Evolutionary conservation across 2,329 filamentous ascomycete genomes (phyloP).

Genomic region (Cryphonectria naterciae): DNA sequence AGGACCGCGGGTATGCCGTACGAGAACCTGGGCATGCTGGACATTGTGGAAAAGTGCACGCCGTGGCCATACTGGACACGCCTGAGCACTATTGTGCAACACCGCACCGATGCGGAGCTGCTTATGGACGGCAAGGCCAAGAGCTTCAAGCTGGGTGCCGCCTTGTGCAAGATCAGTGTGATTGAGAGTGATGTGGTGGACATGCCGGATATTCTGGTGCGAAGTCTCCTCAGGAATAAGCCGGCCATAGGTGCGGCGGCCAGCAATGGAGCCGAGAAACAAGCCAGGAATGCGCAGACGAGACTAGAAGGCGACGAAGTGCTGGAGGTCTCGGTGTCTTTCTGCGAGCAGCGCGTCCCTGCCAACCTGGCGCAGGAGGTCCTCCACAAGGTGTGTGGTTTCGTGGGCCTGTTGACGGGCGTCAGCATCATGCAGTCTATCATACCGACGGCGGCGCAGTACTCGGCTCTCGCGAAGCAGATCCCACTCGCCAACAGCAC

Average conservation of each 20-base stretch:
- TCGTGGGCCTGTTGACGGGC: constrained; percentile 51
- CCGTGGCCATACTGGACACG: constrained; percentile 57
- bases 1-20: constrained; percentile 51
- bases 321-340: constrained; percentile 50
- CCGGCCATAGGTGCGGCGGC: neutral
- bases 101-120: constrained; percentile 48
- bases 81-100: constrained; percentile 59
- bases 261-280: neutral
- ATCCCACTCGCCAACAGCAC: constrained; percentile 45
- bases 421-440: constrained; percentile 52
- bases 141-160: constrained; percentile 49
- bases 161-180: constrained; percentile 49
- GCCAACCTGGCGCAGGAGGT: constrained; percentile 48
- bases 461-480: constrained; percentile 43
- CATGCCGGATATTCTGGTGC: constrained; percentile 50
- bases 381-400: constrained; percentile 49
- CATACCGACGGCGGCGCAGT: constrained; percentile 48
- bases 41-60: constrained; percentile 59
- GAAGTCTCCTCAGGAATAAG: constrained; percentile 39
- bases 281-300: neutral
- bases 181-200: constrained; percentile 46
- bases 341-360: constrained; percentile 49
- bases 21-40: constrained; percentile 55
- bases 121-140: constrained; percentile 40
- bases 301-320: constrained; percentile 38